A percentile compares a stretch with the other conserved stretches of the same genome.
Evolutionary conservation across 345 rosid genomes (phyloP).

Genomic region (Acer negundo): DNA sequence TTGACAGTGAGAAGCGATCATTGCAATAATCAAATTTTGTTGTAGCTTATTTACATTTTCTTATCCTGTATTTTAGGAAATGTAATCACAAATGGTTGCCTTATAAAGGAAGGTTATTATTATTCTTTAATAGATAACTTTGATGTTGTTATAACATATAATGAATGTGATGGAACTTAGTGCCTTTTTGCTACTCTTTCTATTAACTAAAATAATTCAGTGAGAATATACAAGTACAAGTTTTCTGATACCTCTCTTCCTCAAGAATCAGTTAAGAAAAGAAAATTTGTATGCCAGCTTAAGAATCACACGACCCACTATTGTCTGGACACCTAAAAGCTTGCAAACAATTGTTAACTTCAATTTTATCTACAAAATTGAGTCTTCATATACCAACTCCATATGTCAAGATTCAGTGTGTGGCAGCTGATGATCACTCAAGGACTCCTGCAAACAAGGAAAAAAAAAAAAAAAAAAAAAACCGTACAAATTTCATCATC

Average conservation of each 20-base stretch:
- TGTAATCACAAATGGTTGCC: neutral
- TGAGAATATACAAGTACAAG: neutral
- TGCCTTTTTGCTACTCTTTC: neutral
- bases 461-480: too few relatives aligned
- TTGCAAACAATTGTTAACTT: neutral
- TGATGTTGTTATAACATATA: neutral
- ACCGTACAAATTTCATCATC: too few relatives aligned
- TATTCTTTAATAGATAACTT: neutral
- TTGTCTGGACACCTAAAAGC: neutral
- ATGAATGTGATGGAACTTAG: neutral
- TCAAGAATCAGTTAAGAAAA: neutral
- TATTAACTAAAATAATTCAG: neutral
- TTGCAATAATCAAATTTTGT: constrained; percentile 9
- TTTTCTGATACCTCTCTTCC: neutral
- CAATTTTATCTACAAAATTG: neutral
- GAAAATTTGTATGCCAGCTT: neutral
- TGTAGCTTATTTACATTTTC: constrained; percentile 10
- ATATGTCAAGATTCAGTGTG: neutral
- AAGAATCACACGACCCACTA: neutral
- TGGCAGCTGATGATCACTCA: constrained; percentile 8
- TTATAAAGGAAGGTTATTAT: neutral
- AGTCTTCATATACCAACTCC: neutral
- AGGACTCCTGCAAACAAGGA: neutral
- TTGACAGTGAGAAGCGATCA: neutral
- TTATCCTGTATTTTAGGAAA: neutral